Evolutionary conservation across 768 basidiomycete species (phyloP).

Genomic region (Chalciporus chontae): DNA sequence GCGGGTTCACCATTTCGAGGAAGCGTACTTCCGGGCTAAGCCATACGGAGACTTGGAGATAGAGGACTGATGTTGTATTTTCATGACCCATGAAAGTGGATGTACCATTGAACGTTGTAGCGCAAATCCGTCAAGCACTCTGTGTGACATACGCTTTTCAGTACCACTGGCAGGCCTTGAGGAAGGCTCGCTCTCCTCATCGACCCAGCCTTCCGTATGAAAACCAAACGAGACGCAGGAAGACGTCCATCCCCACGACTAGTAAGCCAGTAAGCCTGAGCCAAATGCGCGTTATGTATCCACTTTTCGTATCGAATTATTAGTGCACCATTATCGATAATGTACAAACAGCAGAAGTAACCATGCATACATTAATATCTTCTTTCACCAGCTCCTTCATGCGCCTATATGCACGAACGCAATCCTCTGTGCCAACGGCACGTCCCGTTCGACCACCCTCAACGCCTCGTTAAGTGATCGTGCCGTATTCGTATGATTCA

Average conservation of each 20-base stretch:
- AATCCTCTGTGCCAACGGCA: conserved; percentile 24
- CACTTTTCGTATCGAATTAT: too few species aligned
- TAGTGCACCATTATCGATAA: background rate
- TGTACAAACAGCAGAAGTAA: background rate
- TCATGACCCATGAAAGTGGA: conserved; percentile 6
- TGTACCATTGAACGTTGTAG: conserved; percentile 1
- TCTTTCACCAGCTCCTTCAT: conserved; percentile 5
- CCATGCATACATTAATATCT: too few species aligned
- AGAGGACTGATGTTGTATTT: conserved; percentile 42
- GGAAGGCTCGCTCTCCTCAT: too few species aligned
- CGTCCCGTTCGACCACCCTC: conserved; percentile 4
- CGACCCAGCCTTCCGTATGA: too few species aligned
- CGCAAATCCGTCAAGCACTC: too few species aligned
- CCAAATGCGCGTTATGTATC: too few species aligned
- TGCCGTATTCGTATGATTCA: conserved; percentile 17
- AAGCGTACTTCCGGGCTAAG: conserved; percentile 87
- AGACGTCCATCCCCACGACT: too few species aligned
- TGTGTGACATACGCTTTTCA: too few species aligned
- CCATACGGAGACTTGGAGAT: conserved; percentile 90
- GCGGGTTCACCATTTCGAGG: conserved; percentile 90
- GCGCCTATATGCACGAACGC: conserved; percentile 29
- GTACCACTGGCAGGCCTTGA: too few species aligned
- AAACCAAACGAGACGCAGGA: too few species aligned
- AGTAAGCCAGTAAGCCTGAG: too few species aligned
- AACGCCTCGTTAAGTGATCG: conserved; percentile 18